A percentile compares a stretch with the other conserved stretches of the same genome.
These are phyloP conservation scores for Trypanosoma brucei DNA, from an alignment of 208 protist species.

Conservation along the genomic window DNA sequence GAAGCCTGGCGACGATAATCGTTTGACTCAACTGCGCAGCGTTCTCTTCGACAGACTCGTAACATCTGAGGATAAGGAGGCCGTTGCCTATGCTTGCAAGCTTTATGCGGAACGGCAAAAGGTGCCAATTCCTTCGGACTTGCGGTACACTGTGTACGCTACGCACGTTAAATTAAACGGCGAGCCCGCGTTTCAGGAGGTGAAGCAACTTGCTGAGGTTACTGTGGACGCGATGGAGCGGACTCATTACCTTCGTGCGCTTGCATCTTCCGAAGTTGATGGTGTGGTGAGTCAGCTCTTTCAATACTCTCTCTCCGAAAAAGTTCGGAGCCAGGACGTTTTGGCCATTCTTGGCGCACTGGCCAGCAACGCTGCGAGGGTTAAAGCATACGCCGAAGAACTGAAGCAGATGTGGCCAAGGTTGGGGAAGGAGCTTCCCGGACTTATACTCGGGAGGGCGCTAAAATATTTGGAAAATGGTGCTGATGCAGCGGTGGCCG, in stretches of 20 bases:
- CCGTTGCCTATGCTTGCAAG: slow-evolving; percentile 28
- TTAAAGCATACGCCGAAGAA: slow-evolving; percentile 29
- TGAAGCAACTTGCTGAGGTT: slow-evolving; percentile 37
- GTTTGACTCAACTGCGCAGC: slow-evolving; percentile 32
- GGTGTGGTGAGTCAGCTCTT: slow-evolving; percentile 41
- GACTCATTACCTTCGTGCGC: slow-evolving; percentile 41
- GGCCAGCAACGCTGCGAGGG: slow-evolving; percentile 23
- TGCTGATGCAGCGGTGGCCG: slow-evolving; percentile 30
- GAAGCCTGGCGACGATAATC: slow-evolving; percentile 28
- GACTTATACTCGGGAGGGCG: slow-evolving; percentile 40
- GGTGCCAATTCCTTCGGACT: slow-evolving; percentile 42
- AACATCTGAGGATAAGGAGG: slow-evolving; percentile 24
- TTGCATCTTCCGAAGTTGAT: slow-evolving; percentile 32
- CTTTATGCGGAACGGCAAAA: slow-evolving; percentile 36
- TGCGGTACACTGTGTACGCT: slow-evolving; percentile 40
- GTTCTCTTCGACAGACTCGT: slow-evolving; percentile 47
- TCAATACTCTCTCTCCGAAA: slow-evolving; percentile 59
- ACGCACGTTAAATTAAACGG: slow-evolving; percentile 39
- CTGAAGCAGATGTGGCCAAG: slow-evolving; percentile 35
- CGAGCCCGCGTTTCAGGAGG: slow-evolving; percentile 31
- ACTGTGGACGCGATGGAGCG: slow-evolving; percentile 49
- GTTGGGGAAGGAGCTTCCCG: slow-evolving; percentile 43
- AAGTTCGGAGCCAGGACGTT: slow-evolving; percentile 60
- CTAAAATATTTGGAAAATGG: slow-evolving; percentile 47
- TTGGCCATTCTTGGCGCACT: slow-evolving; percentile 43